Conservation (phyloP, 1,139 yeast genomes). For the Trichomonascaceae sp. region DNA sequence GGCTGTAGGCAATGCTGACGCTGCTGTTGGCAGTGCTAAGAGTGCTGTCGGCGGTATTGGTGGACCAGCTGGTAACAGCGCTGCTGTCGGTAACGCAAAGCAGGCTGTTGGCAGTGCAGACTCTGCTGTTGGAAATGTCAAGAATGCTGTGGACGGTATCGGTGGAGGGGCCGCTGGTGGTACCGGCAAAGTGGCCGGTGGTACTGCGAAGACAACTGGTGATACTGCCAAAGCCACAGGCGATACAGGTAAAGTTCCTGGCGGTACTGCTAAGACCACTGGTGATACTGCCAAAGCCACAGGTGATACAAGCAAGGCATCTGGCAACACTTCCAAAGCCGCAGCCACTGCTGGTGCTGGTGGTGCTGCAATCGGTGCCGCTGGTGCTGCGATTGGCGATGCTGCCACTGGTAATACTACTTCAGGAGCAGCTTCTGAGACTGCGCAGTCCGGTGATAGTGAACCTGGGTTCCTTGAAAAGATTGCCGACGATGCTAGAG, state of each 20-base stretch:
- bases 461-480: background rate
- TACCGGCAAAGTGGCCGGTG: background rate
- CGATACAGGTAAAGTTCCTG: background rate
- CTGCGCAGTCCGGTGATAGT: background rate
- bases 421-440: too few species aligned
- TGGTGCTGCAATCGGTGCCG: background rate
- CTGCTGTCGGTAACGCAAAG: background rate
- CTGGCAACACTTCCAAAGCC: background rate
- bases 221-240: background rate
- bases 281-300: conserved; percentile 3
- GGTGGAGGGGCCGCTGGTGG: background rate
- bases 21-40: background rate
- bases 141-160: background rate
- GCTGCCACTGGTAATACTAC: background rate
- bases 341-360: background rate
- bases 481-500: background rate
- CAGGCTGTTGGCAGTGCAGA: background rate
- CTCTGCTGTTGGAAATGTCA: background rate
- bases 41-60: background rate
- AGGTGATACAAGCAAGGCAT: conserved; percentile 7
- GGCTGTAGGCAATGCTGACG: background rate
- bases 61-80: background rate
- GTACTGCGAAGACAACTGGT: background rate
- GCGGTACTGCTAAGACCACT: background rate
- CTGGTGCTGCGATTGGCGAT: background rate